Conservation (phyloP, 345 rosid genomes). For the Salix viminalis region DNA sequence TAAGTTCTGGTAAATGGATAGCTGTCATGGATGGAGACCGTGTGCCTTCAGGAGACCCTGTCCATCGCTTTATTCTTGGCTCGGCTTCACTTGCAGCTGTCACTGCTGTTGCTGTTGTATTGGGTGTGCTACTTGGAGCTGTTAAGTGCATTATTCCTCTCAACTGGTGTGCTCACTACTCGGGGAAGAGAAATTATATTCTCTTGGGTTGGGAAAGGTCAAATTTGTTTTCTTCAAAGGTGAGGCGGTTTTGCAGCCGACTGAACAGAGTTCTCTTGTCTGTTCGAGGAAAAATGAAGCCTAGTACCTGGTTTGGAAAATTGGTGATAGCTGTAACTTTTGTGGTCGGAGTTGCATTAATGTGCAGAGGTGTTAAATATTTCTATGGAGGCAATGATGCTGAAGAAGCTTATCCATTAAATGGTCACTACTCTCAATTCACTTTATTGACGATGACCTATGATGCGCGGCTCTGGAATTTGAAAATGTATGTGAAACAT, state of each 20-base stretch:
- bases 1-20: constrained; percentile 76
- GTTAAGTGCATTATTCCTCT: constrained; percentile 81
- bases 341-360: constrained; percentile 43
- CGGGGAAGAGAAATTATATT: constrained; percentile 55
- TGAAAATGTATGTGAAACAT: constrained; percentile 85
- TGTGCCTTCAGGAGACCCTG: constrained; percentile 65
- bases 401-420: constrained; percentile 53
- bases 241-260: constrained; percentile 63
- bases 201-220: constrained; percentile 49
- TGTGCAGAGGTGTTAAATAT: constrained; percentile 51
- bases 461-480: constrained; percentile 95
- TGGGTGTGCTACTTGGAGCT: constrained; percentile 64
- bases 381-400: constrained; percentile 86
- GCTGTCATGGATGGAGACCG: constrained; percentile 89
- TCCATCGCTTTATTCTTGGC: constrained; percentile 57
- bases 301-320: constrained; percentile 48
- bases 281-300: constrained; percentile 60
- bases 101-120: constrained; percentile 39
- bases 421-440: constrained; percentile 78
- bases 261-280: constrained; percentile 57
- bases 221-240: constrained; percentile 47
- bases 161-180: constrained; percentile 67
- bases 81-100: constrained; percentile 62
- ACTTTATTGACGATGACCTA: constrained; percentile 91
- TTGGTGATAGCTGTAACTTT: constrained; percentile 43